A percentile compares a stretch with the other conserved stretches of the same genome.
Conservation (phyloP, 352 stramenopile species). For the Pythium volutum region DNA sequence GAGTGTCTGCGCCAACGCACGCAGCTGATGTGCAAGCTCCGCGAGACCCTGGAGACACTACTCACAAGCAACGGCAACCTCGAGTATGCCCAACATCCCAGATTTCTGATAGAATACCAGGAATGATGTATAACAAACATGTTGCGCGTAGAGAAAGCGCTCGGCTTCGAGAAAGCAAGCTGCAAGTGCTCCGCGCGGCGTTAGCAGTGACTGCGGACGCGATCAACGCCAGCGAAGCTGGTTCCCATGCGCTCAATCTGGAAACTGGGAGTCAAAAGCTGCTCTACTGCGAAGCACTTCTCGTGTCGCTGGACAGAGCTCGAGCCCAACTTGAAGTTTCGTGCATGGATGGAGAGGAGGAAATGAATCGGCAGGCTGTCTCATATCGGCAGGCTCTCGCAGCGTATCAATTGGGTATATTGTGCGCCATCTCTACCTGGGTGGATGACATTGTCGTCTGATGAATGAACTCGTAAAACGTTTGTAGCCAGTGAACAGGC, state of each 20-base stretch:
- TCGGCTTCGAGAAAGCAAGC: conserved; percentile 4
- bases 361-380: not conserved
- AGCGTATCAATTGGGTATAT: not conserved
- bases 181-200: not conserved
- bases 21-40: conserved; percentile 32
- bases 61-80: conserved; percentile 38
- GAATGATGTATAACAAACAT: not conserved
- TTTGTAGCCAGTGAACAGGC: not conserved
- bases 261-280: not conserved
- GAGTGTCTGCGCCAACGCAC: conserved; percentile 32
- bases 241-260: not conserved
- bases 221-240: not conserved
- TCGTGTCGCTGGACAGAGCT: not conserved
- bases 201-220: not conserved
- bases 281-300: not conserved
- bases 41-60: conserved; percentile 34
- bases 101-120: not conserved
- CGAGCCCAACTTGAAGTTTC: not conserved
- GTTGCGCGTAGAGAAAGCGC: not conserved
- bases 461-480: not conserved
- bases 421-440: not conserved
- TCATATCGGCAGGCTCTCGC: not conserved
- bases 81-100: conserved; percentile 8
- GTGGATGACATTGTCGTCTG: not conserved
- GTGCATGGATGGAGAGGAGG: conserved; percentile 11